Base-by-base conservation (phyloP, 192 early-diverging fungal species). In the Umbelopsis vinacea region DNA sequence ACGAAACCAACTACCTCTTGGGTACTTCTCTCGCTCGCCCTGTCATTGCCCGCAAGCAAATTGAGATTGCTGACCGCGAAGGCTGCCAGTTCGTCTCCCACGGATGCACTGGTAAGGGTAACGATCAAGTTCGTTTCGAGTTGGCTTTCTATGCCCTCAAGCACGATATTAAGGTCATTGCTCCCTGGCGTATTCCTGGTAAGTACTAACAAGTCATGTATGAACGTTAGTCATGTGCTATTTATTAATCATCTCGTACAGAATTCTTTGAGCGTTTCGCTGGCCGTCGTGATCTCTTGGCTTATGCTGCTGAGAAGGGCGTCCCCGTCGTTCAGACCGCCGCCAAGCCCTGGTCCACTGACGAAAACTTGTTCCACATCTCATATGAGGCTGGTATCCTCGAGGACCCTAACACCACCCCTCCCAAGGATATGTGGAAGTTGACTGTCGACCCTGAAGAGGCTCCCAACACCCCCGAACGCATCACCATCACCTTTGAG, bases 121-220 rank as follows among this genome's bases (percentile, higher is more conserved):
- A 99, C 88, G 98, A 99, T 83, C 98, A 99, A 86, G 97, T 99
- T 69, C 93, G 97, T 47, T 99, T 99, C 80, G 98, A 99, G 85
- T 89, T 98, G 52, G 96, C 92, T 26, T 99, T 98, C 90, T 97
- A 97, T 77, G 95, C 98, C 19, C 86, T 99, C 47, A 89, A 94
- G 71, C 96, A 95, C 46, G 83, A 88, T 76, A 96, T 98, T 77
- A 88, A 98, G 85, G 95, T 97, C 74, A 97, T 99, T 83, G 94
- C 96, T 19, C 97, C 98, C 10, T 99, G 96, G 97, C 87, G 96
- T 53, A 88, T 96, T 46, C 95, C 96, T 76, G 83, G 89, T 92
- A 81, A 74, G 74, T 69, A 46, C 8, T 45, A 60, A 21, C 29
- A 19, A 48, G 5, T 29, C 29, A 3, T 29, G 29, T 29, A 3